Evolutionary conservation across 192 early-diverging fungal species (phyloP), one percentile per base, ranked within the genome.

Genomic region (Phycomyces blakesleeanus): DNA sequence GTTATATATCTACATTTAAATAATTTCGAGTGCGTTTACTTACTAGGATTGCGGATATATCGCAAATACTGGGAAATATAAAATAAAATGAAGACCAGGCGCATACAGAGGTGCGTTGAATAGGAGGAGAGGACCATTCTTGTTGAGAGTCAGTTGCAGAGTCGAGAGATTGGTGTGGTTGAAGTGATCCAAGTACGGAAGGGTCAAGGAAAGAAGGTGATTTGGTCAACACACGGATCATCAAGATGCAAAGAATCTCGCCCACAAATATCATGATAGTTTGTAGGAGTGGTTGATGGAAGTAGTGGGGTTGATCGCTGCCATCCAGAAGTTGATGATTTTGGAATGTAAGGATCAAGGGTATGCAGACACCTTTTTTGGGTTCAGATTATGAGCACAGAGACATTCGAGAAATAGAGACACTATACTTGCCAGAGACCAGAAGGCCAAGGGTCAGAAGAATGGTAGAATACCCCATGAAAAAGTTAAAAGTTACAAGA

Each of bases 231-330:
- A 69, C 10, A 18, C 62, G 60, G 22, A 69, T 69, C 18, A 55
- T 38, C 5, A 60, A 11, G 25, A 69, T 69, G 42, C 67, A 69
- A 7, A 69, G 50, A 18, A 69, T 61, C 38, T 69, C 67, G 40
- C 67, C 67, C 22, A 69, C 12, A 27, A 69, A 69, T 16, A 69
- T 69, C 67, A 69, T 69, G 53, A 54, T 27, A 26, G 67, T 69
- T 41, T 69, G 67, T 20, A 69, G 60, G n/a, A 69, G 53, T 24
- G 67, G 67, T 20, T 69, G 67, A 47, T 20, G 50, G 11, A 69
- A 69, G 25, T 38, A 26, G 34, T 12, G 34, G 20, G 29, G 20
- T 3, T 10, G 27, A 20, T 57, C 38, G 14, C 39, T 22, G 16
- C 18, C 11, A 21, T 57, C 47, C 34, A 62, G 24, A 47, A 15